Conservation (phyloP, 495 filamentous ascomycete genomes). For the Lophiostoma macrostomum region DNA sequence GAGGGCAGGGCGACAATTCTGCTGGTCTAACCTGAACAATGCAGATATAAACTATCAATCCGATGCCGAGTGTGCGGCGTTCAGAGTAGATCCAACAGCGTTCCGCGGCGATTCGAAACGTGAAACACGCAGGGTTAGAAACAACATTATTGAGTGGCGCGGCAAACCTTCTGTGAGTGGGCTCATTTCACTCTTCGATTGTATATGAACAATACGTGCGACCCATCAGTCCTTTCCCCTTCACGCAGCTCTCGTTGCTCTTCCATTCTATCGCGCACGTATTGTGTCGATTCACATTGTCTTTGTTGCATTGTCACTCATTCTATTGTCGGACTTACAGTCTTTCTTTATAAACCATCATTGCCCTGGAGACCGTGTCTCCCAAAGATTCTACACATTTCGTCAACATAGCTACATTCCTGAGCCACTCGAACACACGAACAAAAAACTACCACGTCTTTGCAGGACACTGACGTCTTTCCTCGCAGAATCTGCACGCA, state of each 20-base stretch:
- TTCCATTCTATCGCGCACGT: background rate
- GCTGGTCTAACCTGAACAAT: constrained; percentile 19
- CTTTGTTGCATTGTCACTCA: constrained; percentile 29
- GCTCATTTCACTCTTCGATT: background rate
- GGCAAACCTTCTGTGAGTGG: constrained; percentile 11
- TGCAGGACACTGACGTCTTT: constrained; percentile 32
- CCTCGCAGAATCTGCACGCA: constrained; percentile 10
- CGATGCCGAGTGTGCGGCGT: constrained; percentile 7
- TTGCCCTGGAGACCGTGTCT: constrained; percentile 7
- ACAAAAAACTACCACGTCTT: constrained; percentile 14
- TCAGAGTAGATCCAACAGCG: constrained; percentile 13
- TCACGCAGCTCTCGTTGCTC: constrained; percentile 8
- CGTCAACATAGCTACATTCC: constrained; percentile 1
- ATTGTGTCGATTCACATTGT: constrained; percentile 16
- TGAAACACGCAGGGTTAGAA: constrained; percentile 33
- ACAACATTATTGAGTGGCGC: constrained; percentile 14
- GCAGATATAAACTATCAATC: constrained; percentile 27
- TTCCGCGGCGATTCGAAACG: constrained; percentile 17
- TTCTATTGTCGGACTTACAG: constrained; percentile 8
- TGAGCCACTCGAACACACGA: no score
- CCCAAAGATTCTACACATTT: constrained; percentile 5
- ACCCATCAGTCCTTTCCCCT: constrained; percentile 4
- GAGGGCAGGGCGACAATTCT: constrained; percentile 9
- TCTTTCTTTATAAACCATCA: background rate
- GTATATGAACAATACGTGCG: constrained; percentile 30